Conservation (phyloP, 2,329 filamentous ascomycete species). For the Ceratocystis alfenasii region DNA sequence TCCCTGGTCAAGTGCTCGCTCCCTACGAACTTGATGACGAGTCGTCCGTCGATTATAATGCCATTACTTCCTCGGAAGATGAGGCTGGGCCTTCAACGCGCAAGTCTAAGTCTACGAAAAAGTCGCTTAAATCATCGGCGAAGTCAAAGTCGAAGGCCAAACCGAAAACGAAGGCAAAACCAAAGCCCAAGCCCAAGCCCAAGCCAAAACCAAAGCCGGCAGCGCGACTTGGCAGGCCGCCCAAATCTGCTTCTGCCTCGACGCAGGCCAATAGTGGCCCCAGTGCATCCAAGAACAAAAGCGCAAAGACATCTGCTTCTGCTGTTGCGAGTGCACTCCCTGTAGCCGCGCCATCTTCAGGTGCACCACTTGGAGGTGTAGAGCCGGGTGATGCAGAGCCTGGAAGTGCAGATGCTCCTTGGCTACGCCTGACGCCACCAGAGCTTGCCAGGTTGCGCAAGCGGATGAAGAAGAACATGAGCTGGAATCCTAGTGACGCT, state of each 20-base stretch:
- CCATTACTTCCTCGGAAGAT: conserved; percentile 31
- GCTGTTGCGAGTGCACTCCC: conserved; percentile 22
- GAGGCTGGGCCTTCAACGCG: conserved; percentile 34
- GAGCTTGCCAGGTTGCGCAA: conserved; percentile 61
- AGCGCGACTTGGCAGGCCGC: conserved; percentile 23
- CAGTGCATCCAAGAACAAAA: conserved; percentile 21
- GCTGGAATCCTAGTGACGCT: conserved; percentile 72
- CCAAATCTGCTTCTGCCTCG: conserved; percentile 24
- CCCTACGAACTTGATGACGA: conserved; percentile 55
- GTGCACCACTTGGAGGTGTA: conserved; percentile 39
- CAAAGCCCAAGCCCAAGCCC: too few species aligned
- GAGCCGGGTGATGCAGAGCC: conserved; percentile 40
- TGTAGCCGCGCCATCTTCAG: conserved; percentile 34
- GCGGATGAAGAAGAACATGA: conserved; percentile 83
- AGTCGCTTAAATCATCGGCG: too few species aligned
- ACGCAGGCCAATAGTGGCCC: conserved; percentile 22
- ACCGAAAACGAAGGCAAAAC: too few species aligned
- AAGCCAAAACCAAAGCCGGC: conserved; percentile 17
- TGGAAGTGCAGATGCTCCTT: conserved; percentile 49
- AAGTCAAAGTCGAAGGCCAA: too few species aligned
- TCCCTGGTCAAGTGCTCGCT: conserved; percentile 53
- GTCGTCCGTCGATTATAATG: conserved; percentile 42
- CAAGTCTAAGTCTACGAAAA: conserved; percentile 28
- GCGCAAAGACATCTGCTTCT: not conserved
- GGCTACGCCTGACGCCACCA: conserved; percentile 53